Conservation (phyloP, 345 rosid genomes). For the Angophora floribunda region DNA sequence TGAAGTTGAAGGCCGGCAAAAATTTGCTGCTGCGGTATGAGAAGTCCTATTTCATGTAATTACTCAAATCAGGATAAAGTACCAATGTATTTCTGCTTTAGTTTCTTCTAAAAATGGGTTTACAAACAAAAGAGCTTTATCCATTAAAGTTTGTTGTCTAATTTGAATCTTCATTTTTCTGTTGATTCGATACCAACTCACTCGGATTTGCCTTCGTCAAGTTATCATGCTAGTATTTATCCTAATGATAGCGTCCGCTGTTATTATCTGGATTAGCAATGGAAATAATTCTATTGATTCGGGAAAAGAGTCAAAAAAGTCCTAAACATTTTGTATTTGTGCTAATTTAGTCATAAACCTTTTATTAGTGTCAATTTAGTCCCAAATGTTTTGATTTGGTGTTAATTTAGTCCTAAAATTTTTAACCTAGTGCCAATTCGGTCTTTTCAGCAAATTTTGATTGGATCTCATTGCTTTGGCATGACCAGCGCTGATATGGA, state of each 20-base stretch:
- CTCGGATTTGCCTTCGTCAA: not conserved
- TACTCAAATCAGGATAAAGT: not conserved
- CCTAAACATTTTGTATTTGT: too few species aligned
- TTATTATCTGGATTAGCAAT: constrained; percentile 48
- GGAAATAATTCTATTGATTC: constrained; percentile 36
- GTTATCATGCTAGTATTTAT: constrained; percentile 34
- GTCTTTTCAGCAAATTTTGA: too few species aligned
- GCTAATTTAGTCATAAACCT: too few species aligned
- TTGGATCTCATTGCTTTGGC: too few species aligned
- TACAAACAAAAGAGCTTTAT: not conserved
- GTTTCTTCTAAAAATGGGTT: not conserved
- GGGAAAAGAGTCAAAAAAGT: too few species aligned
- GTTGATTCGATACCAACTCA: not conserved
- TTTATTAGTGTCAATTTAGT: too few species aligned
- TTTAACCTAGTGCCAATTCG: too few species aligned
- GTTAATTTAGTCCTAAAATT: too few species aligned
- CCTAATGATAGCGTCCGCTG: constrained; percentile 37
- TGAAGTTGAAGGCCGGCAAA: constrained; percentile 52
- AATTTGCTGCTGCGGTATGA: constrained; percentile 44
- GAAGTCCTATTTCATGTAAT: not conserved
- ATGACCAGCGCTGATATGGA: too few species aligned
- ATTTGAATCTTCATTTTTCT: not conserved
- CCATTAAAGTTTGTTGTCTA: not conserved
- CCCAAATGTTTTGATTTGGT: too few species aligned
- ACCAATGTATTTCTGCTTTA: not conserved